Evolutionary conservation across 2,329 filamentous ascomycete species (phyloP), one percentile per base, ranked within the genome.

Genomic region (Chaetomiaceae sp.): DNA sequence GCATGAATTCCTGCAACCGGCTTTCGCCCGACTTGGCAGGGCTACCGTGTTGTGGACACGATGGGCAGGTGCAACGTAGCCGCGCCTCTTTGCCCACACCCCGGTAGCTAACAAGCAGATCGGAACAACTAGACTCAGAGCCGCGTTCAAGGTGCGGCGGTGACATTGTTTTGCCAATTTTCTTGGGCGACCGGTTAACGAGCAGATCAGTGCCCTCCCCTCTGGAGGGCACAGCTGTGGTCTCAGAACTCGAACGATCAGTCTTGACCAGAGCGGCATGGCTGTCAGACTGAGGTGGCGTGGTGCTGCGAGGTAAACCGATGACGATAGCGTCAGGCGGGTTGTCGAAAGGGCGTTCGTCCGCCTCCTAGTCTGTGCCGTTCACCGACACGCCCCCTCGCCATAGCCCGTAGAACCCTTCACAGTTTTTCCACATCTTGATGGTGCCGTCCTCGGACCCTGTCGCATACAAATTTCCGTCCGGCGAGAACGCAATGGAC

Each of bases 371-470:
- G 56, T 74, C 71, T 16, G 69, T 66, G 57, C 60, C 55, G 41
- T 66, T 55, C 42, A 58, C 64, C 36, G 62, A 54, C 34, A 61
- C 54, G n/a, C 75, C 75, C 45, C 78, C 78, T 34, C 77, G 75
- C 82, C 82, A 86, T 33, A 85, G 74, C 2, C 82, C 82, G 53
- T 84, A 86, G 54, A 76, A 79, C 0, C 82, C 82, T 5, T 83
- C 79, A 55, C 82, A 85, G 59, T 86, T 86, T 72, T 86, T 86
- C 82, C 82, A 86, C 75, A 99, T 77, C 73, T 99, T 99, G 69
- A 99, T 95, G 0, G 94, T 99, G 36, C 94, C 94, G 65, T 99
- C 94, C 68, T 99, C 94, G 44, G 91, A 96, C 27, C 89, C 94
- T 1, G 94, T 99, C 1, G 91, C 94, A 67, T 97, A 99, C 7